A percentile compares a stretch with the other conserved stretches of the same genome.
Conservation (phyloP, 2,329 filamentous ascomycete genomes). For the Venturiaceae sp. region DNA sequence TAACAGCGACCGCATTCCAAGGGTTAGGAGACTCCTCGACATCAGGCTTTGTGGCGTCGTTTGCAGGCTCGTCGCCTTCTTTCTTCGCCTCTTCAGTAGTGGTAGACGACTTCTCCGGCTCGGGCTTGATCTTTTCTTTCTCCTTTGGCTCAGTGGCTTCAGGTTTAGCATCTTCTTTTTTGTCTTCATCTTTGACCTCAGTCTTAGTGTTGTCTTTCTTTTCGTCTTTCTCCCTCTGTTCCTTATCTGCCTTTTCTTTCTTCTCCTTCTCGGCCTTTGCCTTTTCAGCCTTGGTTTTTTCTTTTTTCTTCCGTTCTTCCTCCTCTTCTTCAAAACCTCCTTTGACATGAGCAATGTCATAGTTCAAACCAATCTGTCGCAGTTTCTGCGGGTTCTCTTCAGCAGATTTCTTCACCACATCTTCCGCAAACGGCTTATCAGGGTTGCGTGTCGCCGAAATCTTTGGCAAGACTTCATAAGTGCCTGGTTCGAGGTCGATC, state of each 20-base stretch:
- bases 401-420: constrained; percentile 43
- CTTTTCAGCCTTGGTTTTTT: constrained; percentile 13
- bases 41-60: constrained; percentile 9
- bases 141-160: not conserved
- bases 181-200: not conserved
- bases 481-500: constrained; percentile 60
- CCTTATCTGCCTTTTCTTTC: not conserved
- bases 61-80: constrained; percentile 9
- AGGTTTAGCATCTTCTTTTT: not conserved
- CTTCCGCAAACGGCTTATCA: constrained; percentile 45
- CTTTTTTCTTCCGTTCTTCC: not conserved
- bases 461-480: constrained; percentile 65
- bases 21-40: not conserved
- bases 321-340: constrained; percentile 33
- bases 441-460: constrained; percentile 51
- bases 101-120: too few relatives aligned
- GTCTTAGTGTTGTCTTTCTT: not conserved
- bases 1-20: not conserved
- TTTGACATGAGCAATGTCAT: constrained; percentile 61
- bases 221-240: not conserved
- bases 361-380: constrained; percentile 54
- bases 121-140: too few relatives aligned
- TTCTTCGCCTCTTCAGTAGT: not conserved
- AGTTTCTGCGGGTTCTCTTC: constrained; percentile 40
- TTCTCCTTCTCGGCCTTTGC: not conserved